These are phyloP conservation scores for Clitopilus hobsonii DNA, from an alignment of 768 basidiomycete genomes.

Conservation along the genomic window DNA sequence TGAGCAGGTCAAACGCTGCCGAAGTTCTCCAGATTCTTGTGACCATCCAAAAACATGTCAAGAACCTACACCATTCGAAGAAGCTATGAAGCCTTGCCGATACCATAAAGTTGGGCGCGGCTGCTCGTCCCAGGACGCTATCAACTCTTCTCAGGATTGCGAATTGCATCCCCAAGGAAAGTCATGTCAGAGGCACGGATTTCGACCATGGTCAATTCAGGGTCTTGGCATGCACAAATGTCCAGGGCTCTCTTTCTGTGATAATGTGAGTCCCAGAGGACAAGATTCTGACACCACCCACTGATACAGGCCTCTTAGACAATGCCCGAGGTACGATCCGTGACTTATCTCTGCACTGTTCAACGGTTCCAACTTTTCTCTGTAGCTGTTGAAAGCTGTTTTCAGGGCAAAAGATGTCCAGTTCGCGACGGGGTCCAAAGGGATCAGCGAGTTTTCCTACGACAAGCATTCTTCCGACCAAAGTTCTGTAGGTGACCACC, in stretches of 20 bases:
- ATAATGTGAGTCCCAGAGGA: not conserved
- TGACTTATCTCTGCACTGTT: not conserved
- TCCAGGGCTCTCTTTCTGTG: not conserved
- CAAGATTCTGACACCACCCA: not conserved
- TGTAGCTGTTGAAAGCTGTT: not conserved
- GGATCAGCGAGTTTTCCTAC: not conserved
- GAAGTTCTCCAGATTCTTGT: no score
- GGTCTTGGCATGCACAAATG: conserved; percentile 3
- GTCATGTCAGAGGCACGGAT: not conserved
- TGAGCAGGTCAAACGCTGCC: no score
- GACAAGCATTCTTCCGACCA: not conserved
- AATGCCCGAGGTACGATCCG: conserved; percentile 1
- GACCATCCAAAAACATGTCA: no score
- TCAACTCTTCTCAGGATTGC: not conserved
- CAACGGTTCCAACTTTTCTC: not conserved
- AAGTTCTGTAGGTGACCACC: not conserved
- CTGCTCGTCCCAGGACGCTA: no score
- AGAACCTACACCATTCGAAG: no score
- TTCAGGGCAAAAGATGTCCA: not conserved
- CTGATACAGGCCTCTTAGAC: not conserved
- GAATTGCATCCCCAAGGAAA: not conserved
- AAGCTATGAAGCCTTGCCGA: not conserved
- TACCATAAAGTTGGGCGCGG: no score
- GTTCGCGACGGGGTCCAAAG: not conserved
- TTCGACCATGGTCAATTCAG: not conserved